A percentile compares a stretch with the other conserved stretches of the same genome.
Evolutionary conservation across 208 protist genomes (phyloP).

Genomic region (Leishmania major): DNA sequence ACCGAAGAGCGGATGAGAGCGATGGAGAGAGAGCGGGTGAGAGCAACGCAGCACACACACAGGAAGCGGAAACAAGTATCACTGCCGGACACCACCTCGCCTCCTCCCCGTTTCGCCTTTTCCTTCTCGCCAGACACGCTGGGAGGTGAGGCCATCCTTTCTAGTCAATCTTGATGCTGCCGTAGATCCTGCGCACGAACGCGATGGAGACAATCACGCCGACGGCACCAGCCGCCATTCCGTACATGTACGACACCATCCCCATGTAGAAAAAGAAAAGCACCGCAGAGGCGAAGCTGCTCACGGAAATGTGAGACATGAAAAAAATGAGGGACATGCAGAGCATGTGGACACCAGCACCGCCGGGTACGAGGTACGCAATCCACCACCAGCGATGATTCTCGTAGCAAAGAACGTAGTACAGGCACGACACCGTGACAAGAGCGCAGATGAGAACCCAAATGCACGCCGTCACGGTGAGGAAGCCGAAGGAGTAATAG

Average conservation of each 20-base stretch:
- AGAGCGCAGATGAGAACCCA: constrained; percentile 95
- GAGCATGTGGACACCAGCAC: constrained; percentile 94
- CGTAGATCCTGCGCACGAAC: constrained; percentile 89
- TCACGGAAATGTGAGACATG: constrained; percentile 68
- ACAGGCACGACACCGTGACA: constrained; percentile 97
- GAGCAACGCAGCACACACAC: neutral
- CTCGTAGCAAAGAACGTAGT: constrained; percentile 98
- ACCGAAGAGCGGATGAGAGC: neutral
- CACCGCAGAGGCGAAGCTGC: constrained; percentile 66
- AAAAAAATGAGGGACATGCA: constrained; percentile 94
- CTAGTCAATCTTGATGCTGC: constrained; percentile 54
- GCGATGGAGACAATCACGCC: constrained; percentile 73
- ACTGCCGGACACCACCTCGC: neutral
- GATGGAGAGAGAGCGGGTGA: neutral
- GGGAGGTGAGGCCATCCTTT: neutral
- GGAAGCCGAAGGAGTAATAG: constrained; percentile 99
- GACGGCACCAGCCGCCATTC: constrained; percentile 80
- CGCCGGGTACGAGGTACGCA: constrained; percentile 92
- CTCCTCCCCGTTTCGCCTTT: neutral
- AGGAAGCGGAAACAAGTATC: neutral
- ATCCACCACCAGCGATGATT: constrained; percentile 99
- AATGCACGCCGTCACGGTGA: constrained; percentile 96
- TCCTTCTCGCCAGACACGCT: neutral
- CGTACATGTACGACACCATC: constrained; percentile 75
- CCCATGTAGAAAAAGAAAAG: constrained; percentile 93